Conservation (phyloP, 2,329 filamentous ascomycete species). For the Tolypocladium nubicola region DNA sequence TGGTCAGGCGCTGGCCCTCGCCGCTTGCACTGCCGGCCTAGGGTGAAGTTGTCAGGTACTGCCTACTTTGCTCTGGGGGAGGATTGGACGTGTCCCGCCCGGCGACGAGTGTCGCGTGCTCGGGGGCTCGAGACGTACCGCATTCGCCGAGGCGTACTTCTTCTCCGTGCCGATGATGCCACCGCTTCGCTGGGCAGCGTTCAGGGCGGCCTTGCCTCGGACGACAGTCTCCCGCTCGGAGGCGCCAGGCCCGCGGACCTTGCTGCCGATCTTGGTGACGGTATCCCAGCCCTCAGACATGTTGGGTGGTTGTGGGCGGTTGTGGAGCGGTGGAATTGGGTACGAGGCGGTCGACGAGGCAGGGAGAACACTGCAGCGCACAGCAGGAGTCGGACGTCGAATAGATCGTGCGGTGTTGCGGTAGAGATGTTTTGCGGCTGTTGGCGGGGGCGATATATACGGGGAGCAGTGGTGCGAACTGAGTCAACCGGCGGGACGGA, state of each 20-base stretch:
- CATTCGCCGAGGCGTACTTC: constrained; percentile 71
- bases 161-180: constrained; percentile 78
- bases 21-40: constrained; percentile 27
- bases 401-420: neutral
- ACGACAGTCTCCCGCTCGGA: constrained; percentile 75
- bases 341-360: neutral
- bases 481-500: constrained; percentile 26
- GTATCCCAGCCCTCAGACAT: constrained; percentile 59
- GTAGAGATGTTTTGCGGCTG: neutral
- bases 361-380: neutral
- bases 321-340: neutral
- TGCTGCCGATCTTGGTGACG: constrained; percentile 90
- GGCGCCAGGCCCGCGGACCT: constrained; percentile 57
- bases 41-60: constrained; percentile 6
- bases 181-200: constrained; percentile 78
- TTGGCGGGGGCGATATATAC: constrained; percentile 14
- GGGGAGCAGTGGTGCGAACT: constrained; percentile 17
- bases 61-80: neutral
- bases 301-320: neutral
- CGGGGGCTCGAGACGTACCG: constrained; percentile 21
- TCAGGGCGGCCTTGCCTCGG: constrained; percentile 71
- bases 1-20: constrained; percentile 92
- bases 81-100: neutral
- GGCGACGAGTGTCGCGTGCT: neutral
- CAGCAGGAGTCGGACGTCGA: neutral